Evolutionary conservation across 768 basidiomycete species (phyloP), one percentile per base, ranked within the genome.

Genomic region (Krasilnikovozyma curviuscula): DNA sequence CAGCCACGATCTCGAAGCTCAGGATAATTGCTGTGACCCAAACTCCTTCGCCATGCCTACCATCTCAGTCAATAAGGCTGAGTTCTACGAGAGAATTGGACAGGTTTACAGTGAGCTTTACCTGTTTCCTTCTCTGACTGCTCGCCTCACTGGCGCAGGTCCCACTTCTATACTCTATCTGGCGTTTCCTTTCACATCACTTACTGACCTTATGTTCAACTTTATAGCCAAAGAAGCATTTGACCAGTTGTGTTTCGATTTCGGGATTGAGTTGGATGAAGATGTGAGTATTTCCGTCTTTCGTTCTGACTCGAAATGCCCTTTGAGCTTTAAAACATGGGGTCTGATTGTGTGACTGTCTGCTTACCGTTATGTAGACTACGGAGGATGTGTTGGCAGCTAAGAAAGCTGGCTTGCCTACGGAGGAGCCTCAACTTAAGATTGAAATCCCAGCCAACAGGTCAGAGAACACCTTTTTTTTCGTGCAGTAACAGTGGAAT

Each of bases 371-470:
- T 25, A 7, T 19, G 24, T 55, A 93, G 88, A 95, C 88, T 23
- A 91, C 88, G 0, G 74, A 75, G 57, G 82, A 84, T 55, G 83
- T 88, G 30, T 76, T 84, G 59, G 79, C 75, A 38, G 75, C 77
- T 39, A 76, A 79, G 65, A 81, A 83, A 56, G 84, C 84, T 9
- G 53, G 49, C 2, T 69, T 85, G 49, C 82, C 84, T 40, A 74
- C 81, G 27, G 83, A 83, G 59, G 77, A 81, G 56, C 83, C 84
- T 16, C 83, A 85, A 58, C 70, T 98, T 58, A 98, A 97, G 73
- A 93, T 98, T 58, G 93, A 98, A 66, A 74, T 95, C 37, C 89
- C 93, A 38, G 93, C 93, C n/a, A 98, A 98, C 65, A 78, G 88
- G 86, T 76, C 48, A 49, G 57, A 38, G 30, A n/a, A n/a, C n/a